These are phyloP conservation scores for Fraxinus americana DNA, from an alignment of 257 asterid genomes.

Conservation along the genomic window DNA sequence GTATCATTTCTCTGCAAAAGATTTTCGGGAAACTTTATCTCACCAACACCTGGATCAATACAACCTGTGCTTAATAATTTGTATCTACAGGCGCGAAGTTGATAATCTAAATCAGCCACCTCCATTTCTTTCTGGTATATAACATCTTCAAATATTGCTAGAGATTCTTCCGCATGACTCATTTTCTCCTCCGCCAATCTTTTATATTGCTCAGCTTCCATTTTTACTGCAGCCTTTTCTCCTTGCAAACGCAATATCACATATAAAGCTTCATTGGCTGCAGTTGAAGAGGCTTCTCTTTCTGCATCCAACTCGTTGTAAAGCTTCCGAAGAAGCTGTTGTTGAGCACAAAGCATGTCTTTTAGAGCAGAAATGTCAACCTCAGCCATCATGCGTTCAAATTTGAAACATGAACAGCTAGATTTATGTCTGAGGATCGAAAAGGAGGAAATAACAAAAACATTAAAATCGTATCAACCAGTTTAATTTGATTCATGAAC, in stretches of 20 bases:
- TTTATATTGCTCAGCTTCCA: conserved; percentile 94
- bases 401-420: conserved; percentile 14
- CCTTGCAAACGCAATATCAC: conserved; percentile 86
- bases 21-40: conserved; percentile 42
- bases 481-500: background rate
- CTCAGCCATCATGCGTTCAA: conserved; percentile 49
- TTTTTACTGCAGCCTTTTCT: conserved; percentile 77
- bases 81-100: conserved; percentile 73
- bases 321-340: conserved; percentile 72
- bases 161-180: conserved; percentile 81
- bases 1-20: conserved; percentile 53
- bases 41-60: conserved; percentile 54
- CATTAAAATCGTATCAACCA: background rate
- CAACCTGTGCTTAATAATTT: conserved; percentile 71
- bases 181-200: conserved; percentile 85
- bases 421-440: conserved; percentile 20
- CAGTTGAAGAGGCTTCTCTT: conserved; percentile 81
- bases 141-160: conserved; percentile 76
- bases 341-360: conserved; percentile 78
- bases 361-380: conserved; percentile 50
- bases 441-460: background rate
- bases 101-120: conserved; percentile 69
- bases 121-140: conserved; percentile 89
- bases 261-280: conserved; percentile 81
- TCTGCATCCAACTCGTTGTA: conserved; percentile 85